These are phyloP conservation scores for Globisporangium spiculum DNA, from an alignment of 352 stramenopile genomes.

Conservation along the genomic window DNA sequence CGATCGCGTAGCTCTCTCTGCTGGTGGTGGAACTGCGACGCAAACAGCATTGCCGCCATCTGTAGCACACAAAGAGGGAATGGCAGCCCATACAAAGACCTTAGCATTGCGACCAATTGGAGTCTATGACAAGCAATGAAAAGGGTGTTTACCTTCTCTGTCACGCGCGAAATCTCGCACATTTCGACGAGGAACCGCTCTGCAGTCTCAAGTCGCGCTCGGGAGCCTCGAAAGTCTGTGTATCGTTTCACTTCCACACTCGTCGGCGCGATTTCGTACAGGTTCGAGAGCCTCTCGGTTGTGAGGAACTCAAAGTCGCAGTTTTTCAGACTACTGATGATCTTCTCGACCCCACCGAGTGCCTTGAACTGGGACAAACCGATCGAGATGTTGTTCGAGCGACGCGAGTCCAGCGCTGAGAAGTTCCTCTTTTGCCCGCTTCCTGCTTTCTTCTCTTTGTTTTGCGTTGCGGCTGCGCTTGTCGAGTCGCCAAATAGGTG, in stretches of 20 bases:
- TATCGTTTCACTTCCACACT: constrained; percentile 70
- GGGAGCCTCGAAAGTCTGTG: constrained; percentile 55
- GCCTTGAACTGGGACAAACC: constrained; percentile 74
- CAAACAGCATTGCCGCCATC: constrained; percentile 72
- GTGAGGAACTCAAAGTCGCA: constrained; percentile 70
- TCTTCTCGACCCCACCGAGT: constrained; percentile 39
- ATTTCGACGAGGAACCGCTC: constrained; percentile 77
- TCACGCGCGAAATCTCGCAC: constrained; percentile 61
- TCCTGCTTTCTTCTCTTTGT: constrained; percentile 17
- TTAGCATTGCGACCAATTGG: neutral
- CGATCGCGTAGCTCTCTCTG: constrained; percentile 42
- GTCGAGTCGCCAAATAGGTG: constrained; percentile 47
- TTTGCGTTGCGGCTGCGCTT: constrained; percentile 2
- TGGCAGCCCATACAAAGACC: neutral
- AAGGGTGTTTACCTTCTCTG: constrained; percentile 50
- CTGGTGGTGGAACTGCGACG: constrained; percentile 59
- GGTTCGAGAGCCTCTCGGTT: constrained; percentile 47
- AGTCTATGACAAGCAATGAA: neutral
- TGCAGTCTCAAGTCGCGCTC: constrained; percentile 41
- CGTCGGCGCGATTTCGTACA: constrained; percentile 70
- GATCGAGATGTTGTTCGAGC: constrained; percentile 83
- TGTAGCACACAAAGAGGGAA: constrained; percentile 14
- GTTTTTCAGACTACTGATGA: constrained; percentile 40
- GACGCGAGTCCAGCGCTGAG: constrained; percentile 63
- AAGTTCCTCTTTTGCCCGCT: constrained; percentile 38